A percentile compares a stretch with the other conserved stretches of the same genome.
Evolutionary conservation across 2,329 filamentous ascomycete species (phyloP).

Genomic region (Seiridium cupressi): DNA sequence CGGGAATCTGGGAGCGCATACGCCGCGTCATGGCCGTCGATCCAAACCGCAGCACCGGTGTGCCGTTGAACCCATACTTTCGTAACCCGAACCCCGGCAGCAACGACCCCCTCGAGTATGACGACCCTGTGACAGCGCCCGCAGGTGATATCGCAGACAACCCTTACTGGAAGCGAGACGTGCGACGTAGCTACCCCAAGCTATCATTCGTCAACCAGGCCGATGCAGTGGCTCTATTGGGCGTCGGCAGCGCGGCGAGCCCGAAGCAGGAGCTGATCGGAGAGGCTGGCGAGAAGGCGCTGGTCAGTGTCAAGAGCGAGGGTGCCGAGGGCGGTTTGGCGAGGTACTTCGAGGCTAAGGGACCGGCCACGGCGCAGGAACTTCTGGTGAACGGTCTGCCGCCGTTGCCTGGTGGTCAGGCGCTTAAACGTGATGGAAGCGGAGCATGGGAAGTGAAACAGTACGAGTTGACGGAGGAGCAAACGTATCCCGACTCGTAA

Average conservation of each 20-base stretch:
- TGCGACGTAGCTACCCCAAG: constrained; percentile 76
- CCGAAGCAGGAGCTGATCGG: constrained; percentile 85
- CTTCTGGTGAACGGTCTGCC: constrained; percentile 78
- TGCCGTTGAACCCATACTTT: constrained; percentile 90
- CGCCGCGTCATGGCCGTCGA: constrained; percentile 79
- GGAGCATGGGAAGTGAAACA: constrained; percentile 65
- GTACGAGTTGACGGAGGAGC: constrained; percentile 62
- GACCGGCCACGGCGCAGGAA: constrained; percentile 46
- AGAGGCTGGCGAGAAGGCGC: constrained; percentile 62
- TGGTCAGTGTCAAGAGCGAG: constrained; percentile 75
- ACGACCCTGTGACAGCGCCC: constrained; percentile 81
- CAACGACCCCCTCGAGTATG: constrained; percentile 68
- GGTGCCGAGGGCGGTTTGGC: constrained; percentile 71
- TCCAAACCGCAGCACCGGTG: constrained; percentile 82
- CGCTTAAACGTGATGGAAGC: constrained; percentile 39
- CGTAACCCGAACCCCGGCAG: constrained; percentile 80
- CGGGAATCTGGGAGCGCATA: constrained; percentile 82
- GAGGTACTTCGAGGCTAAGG: constrained; percentile 67
- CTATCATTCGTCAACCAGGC: constrained; percentile 78
- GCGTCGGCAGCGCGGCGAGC: constrained; percentile 74
- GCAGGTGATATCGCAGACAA: constrained; percentile 87
- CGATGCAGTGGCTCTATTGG: constrained; percentile 81
- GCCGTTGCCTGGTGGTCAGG: constrained; percentile 77
- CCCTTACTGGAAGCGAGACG: constrained; percentile 94
- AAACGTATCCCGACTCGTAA: constrained; percentile 69